These are phyloP conservation scores for Tirmania nivea DNA, from an alignment of 495 filamentous ascomycete species.

Conservation along the genomic window DNA sequence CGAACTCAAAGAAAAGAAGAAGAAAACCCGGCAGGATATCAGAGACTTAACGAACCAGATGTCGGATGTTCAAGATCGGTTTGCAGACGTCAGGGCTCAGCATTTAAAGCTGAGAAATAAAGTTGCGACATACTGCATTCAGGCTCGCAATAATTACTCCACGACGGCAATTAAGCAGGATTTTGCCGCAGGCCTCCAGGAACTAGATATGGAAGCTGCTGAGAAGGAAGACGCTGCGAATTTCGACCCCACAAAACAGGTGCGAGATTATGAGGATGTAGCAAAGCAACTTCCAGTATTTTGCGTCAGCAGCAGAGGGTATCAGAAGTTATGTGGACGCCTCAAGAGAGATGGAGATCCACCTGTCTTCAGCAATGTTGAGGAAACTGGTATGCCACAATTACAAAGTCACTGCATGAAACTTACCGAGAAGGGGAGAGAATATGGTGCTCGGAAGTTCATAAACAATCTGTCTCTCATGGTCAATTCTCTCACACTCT, in stretches of 20 bases:
- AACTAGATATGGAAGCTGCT: slow-evolving; percentile 30
- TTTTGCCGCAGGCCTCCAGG: slow-evolving; percentile 34
- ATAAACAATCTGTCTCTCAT: slow-evolving; percentile 29
- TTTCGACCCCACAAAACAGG: slow-evolving; percentile 25
- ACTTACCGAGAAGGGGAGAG: slow-evolving; percentile 29
- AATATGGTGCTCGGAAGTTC: slow-evolving; percentile 24
- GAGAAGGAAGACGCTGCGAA: slow-evolving; percentile 26
- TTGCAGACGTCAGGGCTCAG: slow-evolving; percentile 16
- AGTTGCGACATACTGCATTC: slow-evolving; percentile 29
- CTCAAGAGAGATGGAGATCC: slow-evolving; percentile 28
- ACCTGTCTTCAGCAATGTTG: slow-evolving; percentile 25
- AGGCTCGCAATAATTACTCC: slow-evolving; percentile 32
- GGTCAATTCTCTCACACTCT: slow-evolving; percentile 31
- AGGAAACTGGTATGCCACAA: slow-evolving; percentile 34
- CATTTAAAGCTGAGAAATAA: slow-evolving; percentile 21
- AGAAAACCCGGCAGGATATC: slow-evolving; percentile 19
- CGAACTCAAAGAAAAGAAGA: slow-evolving; percentile 22
- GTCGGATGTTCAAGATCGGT: slow-evolving; percentile 13
- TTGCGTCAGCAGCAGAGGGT: slow-evolving; percentile 35
- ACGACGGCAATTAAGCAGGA: slow-evolving; percentile 31
- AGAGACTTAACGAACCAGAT: slow-evolving; percentile 19
- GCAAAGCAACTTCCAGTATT: slow-evolving; percentile 35
- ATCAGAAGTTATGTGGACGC: slow-evolving; percentile 37
- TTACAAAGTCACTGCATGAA: slow-evolving; percentile 34
- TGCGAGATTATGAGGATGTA: slow-evolving; percentile 35